Evolutionary conservation across 2,329 filamentous ascomycete genomes (phyloP), one percentile per base, ranked within the genome.

Genomic region (Fusarium neocosmosporiellum): DNA sequence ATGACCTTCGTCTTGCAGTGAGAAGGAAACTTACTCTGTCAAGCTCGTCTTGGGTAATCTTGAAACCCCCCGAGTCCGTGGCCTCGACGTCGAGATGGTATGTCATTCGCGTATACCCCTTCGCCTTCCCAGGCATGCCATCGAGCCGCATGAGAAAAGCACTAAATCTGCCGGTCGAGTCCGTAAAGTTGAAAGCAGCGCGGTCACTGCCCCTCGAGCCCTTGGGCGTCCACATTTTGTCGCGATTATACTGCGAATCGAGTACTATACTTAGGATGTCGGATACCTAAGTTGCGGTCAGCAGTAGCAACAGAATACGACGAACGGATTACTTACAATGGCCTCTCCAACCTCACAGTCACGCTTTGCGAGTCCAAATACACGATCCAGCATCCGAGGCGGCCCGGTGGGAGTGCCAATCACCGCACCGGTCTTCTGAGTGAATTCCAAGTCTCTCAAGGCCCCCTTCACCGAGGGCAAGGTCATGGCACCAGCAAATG

Each of bases 301-400:
- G 50, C 13, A 36, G n/a, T 10, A 34, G 31, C 20, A 24, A 11
- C n/a, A 36, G 11, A 36, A 36, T 34, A 24, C 16, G 18, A 16
- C 3, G 50, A 20, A 34, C 4, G n/a, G 6, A 9, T 50, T 50
- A 43, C 63, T 16, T 33, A 66, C 57, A 55, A 61, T 61, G n/a
- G 59, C 53, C 48, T 66, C 63, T 66, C 57, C 57, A 16, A 61
- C 24, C 13, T 61, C 46, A 20, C 14, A 31, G 13, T 66, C 58
- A 31, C 27, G 39, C 33, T 48, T 29, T 8, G 36, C 8, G 18
- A 66, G 14, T 13, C 37, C 63, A 11, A 37, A 61, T 11, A 60
- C 8, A 7, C 20, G 59, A 11, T 66, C 24, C 5, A 53, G 36
- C 9, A 54, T 10, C 22, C 46, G 34, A 11, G 27, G 22, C 5